Base-by-base conservation (phyloP, 305 asterid genomes). In the Fraxinus velutina region DNA sequence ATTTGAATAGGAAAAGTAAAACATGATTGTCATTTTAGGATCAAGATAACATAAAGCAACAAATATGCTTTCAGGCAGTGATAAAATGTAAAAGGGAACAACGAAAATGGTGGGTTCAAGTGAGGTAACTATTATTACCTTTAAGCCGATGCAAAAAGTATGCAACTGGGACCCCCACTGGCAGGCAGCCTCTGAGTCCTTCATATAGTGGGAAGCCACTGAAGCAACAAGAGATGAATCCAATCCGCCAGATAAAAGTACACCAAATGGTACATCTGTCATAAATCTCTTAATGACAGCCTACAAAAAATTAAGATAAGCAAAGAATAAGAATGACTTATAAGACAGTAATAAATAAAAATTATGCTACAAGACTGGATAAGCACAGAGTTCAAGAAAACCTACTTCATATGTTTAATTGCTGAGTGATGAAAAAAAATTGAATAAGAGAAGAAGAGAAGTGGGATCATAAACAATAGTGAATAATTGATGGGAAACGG, bases 231-330 rank as follows among this genome's bases (percentile, higher is more conserved):
- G 97, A 21, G 99, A 96, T 39, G 99, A 94, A 90, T 96, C 99
- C 70, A 96, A 93, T 82, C 99, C 98, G 27, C 99, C 99, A 6
- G 99, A 96, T 83, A 96, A 88, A 90, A 96, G 98, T 77, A 96
- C 98, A 79, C 99, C 99, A 89, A 96, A 96, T 77, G 99, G 99
- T 47, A 96, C 99, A 89, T 96, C 98, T 62, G 99, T 89, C 99
- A 94, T 96, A 70, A 94, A 94, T 87, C 99, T 90, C 92, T 96
- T 96, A 66, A 85, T 80, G 81, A 96, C 98, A 84, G 98, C 98
- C 99, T 70, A 13, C 37, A 70, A 70, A 70, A 8, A 19, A 22
- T 22, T 2, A 24, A 62, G 12, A 22, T 8, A 2, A 3, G 39
- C 34, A 13, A 70, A 70, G 13, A 30, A 30, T 70, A 30, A 30